Evolutionary conservation across 108 stramenopile genomes (phyloP), one percentile per base, ranked within the genome.

Genomic region (Pseudonitzschia delicatissima): DNA sequence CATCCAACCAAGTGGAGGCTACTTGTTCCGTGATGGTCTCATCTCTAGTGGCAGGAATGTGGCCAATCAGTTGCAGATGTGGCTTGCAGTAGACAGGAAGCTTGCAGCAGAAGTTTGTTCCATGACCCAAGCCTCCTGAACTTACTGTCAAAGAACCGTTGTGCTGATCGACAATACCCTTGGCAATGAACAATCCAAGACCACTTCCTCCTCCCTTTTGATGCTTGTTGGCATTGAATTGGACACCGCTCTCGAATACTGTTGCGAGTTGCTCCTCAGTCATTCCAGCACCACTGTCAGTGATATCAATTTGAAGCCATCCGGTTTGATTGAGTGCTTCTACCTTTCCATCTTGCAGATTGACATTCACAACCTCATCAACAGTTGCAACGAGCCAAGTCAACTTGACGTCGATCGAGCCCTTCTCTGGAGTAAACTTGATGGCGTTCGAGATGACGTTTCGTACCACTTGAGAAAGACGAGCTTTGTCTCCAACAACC

Each of bases 191-290:
- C 0, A 90, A 49, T 59, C 88, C 88, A 12, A 90, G 73, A 17
- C 88, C 88, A 64, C 79, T 79, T 35, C 84, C 84, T 25, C 62
- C 53, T 45, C 84, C 84, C 3, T 66, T 74, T 66, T 85, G 84
- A 21, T 82, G 69, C 21, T 73, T 74, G 52, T 77, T 81, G 2
- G 73, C 81, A 50, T 81, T 70, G 69, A 85, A 81, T 59, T 85
- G 84, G 8, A 69, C 72, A 20, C 77, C 77, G 37, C 76, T 71
- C 17, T 60, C 31, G 47, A 85, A 85, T 13, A 85, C 59, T 13
- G 37, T 51, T 15, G 23, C 21, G 6, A 73, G 21, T 66, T 85
- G 74, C 23, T 68, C 60, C 27, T 57, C 39, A 13, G 66, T 77
- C 63, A 85, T 69, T 29, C 84, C 84, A 37, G 59, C 71, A 9